Conservation (phyloP, 1,284 basidiomycete genomes). For the Puccinia novopanici region DNA sequence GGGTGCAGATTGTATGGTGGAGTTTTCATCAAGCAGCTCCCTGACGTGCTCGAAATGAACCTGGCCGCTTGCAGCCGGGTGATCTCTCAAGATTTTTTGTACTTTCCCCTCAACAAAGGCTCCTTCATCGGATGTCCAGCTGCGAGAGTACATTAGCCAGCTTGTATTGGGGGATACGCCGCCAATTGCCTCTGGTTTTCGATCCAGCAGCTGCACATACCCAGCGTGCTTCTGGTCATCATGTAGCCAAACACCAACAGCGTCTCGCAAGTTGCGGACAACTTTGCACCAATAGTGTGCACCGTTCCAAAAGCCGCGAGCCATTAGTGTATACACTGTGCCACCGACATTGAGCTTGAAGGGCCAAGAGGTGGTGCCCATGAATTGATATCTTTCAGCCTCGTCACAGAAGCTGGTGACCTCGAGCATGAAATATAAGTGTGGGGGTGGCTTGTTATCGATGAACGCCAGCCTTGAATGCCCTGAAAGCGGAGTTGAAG, state of each 20-base stretch:
- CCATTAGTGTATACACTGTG: not conserved
- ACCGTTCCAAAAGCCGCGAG: not conserved
- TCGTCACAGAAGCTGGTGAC: not conserved
- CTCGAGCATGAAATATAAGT: not conserved
- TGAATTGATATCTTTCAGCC: not conserved
- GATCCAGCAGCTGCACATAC: not conserved
- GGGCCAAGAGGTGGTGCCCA: not conserved
- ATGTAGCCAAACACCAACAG: conserved; percentile 24
- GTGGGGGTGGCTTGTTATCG: not conserved
- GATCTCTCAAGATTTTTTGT: too few relatives aligned
- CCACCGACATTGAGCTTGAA: not conserved
- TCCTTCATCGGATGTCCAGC: not conserved
- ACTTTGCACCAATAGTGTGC: conserved; percentile 11
- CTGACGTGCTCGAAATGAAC: not conserved
- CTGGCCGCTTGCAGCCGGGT: too few relatives aligned
- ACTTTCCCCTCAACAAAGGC: not conserved
- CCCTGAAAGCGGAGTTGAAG: not conserved
- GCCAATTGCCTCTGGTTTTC: not conserved
- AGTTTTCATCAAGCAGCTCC: too few relatives aligned
- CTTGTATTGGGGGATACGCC: not conserved
- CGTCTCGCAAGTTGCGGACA: not conserved
- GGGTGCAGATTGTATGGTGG: too few relatives aligned
- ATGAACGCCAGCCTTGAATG: not conserved
- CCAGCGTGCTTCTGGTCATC: conserved; percentile 7
- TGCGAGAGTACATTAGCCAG: conserved; percentile 27